These are phyloP conservation scores for Diplodia corticola DNA, from an alignment of 2,329 filamentous ascomycete species.

Conservation along the genomic window DNA sequence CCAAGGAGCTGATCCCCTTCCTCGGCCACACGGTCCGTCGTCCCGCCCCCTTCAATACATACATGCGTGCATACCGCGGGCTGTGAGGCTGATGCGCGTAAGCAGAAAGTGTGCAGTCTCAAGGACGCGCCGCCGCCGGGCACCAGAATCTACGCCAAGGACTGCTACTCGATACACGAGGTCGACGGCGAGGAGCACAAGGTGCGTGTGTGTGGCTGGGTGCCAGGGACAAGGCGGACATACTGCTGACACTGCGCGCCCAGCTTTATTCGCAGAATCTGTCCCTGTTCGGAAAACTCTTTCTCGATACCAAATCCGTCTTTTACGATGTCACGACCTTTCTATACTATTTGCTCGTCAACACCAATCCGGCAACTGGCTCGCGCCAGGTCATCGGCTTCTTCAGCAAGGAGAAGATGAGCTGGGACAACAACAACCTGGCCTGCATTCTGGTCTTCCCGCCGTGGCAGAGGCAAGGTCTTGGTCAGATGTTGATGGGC, in stretches of 20 bases:
- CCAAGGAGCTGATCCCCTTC: constrained; percentile 53
- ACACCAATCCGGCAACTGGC: constrained; percentile 24
- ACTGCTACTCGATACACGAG: constrained; percentile 85
- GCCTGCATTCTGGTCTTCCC: constrained; percentile 96
- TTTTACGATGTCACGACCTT: constrained; percentile 96
- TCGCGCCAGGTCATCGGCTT: constrained; percentile 75
- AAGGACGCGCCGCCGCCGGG: constrained; percentile 60
- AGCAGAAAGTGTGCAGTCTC: constrained; percentile 46
- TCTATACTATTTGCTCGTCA: constrained; percentile 86
- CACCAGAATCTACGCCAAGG: constrained; percentile 72
- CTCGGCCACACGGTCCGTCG: constrained; percentile 47
- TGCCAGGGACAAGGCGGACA: not conserved
- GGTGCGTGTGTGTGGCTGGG: constrained; percentile 27
- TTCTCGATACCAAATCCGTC: constrained; percentile 96
- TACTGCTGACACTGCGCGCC: not conserved
- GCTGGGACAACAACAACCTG: constrained; percentile 97
- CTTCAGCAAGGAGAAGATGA: constrained; percentile 98
- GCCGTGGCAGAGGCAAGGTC: constrained; percentile 87
- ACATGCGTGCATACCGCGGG: not conserved
- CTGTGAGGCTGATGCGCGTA: constrained; percentile 1
- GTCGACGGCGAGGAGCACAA: constrained; percentile 86
- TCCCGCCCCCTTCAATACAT: not conserved
- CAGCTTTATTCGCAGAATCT: constrained; percentile 88
- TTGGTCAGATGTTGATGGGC: constrained; percentile 87
- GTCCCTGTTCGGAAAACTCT: constrained; percentile 93